Evolutionary conservation across 176 grass and related monocot genomes (phyloP).

Genomic region (Rhipidocladum racemiflorum): DNA sequence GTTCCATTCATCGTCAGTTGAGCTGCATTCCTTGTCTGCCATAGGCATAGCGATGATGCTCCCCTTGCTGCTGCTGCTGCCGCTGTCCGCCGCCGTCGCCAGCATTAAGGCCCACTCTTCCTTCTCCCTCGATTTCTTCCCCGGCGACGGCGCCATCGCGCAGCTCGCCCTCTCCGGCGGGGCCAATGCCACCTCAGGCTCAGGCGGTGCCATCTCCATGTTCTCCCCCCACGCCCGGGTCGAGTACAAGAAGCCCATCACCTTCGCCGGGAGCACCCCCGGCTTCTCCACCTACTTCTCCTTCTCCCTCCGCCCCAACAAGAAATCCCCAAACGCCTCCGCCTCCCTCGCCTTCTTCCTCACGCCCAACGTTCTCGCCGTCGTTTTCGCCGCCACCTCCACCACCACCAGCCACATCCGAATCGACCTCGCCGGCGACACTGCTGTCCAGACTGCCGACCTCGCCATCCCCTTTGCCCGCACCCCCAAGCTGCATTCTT

Average conservation of each 20-base stretch:
- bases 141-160: conserved; percentile 35
- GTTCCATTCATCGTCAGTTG: not conserved
- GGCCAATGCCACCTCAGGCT: conserved; percentile 38
- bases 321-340: not conserved
- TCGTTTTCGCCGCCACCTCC: conserved; percentile 26
- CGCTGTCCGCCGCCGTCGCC: not conserved
- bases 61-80: not conserved
- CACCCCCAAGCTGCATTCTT: conserved; percentile 47
- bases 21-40: not conserved
- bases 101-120: not conserved
- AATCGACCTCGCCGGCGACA: conserved; percentile 39
- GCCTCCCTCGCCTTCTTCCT: conserved; percentile 59
- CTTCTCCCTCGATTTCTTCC: conserved; percentile 66
- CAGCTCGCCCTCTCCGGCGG: conserved; percentile 58
- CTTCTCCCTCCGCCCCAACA: conserved; percentile 49
- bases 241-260: conserved; percentile 45
- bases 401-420: conserved; percentile 22
- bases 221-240: conserved; percentile 37
- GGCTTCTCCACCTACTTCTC: conserved; percentile 82
- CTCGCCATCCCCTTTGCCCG: not conserved
- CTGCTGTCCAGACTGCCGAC: conserved; percentile 7
- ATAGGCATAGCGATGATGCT: not conserved
- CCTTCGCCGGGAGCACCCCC: conserved; percentile 6
- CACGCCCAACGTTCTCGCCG: conserved; percentile 21
- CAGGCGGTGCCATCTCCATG: conserved; percentile 36